phyloP scores from a whole-genome alignment of 2,329 filamentous ascomycete genomes.

The Amauroascus niger region DNA sequence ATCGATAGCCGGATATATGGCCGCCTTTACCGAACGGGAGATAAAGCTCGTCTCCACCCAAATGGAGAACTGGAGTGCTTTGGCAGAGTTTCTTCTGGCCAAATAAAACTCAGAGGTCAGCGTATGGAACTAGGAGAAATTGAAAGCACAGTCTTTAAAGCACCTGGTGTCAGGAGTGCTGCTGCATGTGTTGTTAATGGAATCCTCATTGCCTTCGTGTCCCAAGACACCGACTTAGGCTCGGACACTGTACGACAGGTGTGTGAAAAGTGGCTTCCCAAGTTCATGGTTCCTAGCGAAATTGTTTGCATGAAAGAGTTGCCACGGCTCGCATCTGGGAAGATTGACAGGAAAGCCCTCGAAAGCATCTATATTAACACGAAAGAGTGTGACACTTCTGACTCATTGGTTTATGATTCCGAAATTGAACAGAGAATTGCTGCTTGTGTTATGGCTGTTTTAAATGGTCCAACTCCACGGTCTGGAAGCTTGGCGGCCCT shows the following conservation, averaged over 20 bases:
- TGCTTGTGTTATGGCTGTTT: conserved; percentile 33
- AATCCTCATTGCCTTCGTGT: conserved; percentile 65
- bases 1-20: conserved; percentile 56
- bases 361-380: conserved; percentile 43
- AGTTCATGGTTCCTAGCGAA: conserved; percentile 73
- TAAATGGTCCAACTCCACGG: conserved; percentile 33
- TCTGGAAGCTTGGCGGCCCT: conserved; percentile 42
- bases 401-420: conserved; percentile 19
- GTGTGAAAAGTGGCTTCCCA: conserved; percentile 67
- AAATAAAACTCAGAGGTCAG: conserved; percentile 80
- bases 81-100: conserved; percentile 67
- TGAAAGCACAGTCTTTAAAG: conserved; percentile 58
- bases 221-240: conserved; percentile 40
- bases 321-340: conserved; percentile 71
- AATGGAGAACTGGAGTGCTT: conserved; percentile 71
- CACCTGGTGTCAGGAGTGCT: conserved; percentile 53
- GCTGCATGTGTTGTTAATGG: conserved; percentile 58
- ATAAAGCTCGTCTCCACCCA: conserved; percentile 60
- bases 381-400: conserved; percentile 18
- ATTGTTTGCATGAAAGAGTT: conserved; percentile 55
- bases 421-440: conserved; percentile 30
- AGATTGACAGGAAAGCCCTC: conserved; percentile 62
- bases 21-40: conserved; percentile 71
- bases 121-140: conserved; percentile 80
- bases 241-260: conserved; percentile 43